A percentile compares a stretch with the other conserved stretches of the same genome.
These are phyloP conservation scores for Trichoderma simmonsii DNA, from an alignment of 2,329 filamentous ascomycete species.

Conservation along the genomic window DNA sequence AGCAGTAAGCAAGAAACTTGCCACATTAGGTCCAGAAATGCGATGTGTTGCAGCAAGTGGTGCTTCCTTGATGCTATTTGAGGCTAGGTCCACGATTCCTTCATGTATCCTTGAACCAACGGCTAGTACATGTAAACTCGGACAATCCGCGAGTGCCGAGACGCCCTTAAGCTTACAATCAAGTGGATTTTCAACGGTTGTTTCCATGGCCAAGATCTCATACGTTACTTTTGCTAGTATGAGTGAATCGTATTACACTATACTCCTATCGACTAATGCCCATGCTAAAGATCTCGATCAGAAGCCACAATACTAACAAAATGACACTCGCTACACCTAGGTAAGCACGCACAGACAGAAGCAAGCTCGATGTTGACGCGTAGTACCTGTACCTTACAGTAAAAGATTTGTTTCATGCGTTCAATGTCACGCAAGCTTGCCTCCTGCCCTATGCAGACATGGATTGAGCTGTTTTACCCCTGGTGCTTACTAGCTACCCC, in stretches of 20 bases:
- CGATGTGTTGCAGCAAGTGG: not conserved
- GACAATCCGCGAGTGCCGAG: not conserved
- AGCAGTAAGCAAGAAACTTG: not conserved
- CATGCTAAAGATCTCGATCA: not conserved
- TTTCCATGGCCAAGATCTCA: not conserved
- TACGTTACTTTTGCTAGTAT: not conserved
- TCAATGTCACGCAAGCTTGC: not conserved
- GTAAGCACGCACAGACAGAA: not conserved
- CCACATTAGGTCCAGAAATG: not conserved
- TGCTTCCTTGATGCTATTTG: not conserved
- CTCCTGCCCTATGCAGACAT: conserved; percentile 8
- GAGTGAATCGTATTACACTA: not conserved
- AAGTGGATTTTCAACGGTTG: too few species aligned
- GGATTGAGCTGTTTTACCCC: not conserved
- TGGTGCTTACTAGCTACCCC: conserved; percentile 12
- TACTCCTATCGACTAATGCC: not conserved
- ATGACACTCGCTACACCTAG: not conserved
- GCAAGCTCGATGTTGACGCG: not conserved
- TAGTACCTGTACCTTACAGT: not conserved
- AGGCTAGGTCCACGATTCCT: not conserved
- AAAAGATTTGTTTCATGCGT: not conserved
- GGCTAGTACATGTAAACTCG: not conserved
- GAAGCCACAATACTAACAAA: not conserved
- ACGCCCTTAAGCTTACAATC: not conserved
- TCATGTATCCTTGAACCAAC: not conserved